Conservation (phyloP, 305 asterid genomes). For the Solanum hybrid region DNA sequence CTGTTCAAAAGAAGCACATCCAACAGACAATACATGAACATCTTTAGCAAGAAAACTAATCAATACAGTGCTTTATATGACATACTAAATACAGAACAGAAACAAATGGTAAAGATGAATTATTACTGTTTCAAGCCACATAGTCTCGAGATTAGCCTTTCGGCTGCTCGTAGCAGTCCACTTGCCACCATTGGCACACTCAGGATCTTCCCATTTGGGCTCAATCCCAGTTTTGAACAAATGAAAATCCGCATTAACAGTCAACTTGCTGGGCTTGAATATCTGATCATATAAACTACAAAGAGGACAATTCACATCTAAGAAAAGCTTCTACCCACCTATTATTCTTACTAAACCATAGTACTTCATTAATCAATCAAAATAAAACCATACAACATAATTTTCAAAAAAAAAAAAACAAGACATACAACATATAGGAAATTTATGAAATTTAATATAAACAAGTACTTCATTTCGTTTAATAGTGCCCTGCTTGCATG, state of each 20-base stretch:
- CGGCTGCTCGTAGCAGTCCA: slow-evolving; percentile 61
- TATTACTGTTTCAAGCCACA: slow-evolving; percentile 97
- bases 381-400: background rate
- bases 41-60: background rate
- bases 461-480: background rate
- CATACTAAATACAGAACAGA: background rate
- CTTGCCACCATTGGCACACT: slow-evolving; percentile 94
- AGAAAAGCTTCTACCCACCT: background rate
- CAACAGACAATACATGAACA: background rate
- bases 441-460: too few relatives aligned
- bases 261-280: slow-evolving; percentile 73
- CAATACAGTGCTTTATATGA: background rate
- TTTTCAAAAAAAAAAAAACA: background rate
- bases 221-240: slow-evolving; percentile 85
- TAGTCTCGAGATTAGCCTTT: slow-evolving; percentile 49
- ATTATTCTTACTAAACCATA: background rate
- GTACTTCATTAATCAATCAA: background rate
- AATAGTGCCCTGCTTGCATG: background rate
- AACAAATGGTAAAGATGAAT: background rate
- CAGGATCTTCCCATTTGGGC: slow-evolving; percentile 99
- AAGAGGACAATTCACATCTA: background rate
- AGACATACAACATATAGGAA: background rate
- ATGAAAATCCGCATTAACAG: slow-evolving; percentile 72
- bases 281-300: slow-evolving; percentile 84
- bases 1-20: slow-evolving; percentile 27